Base-by-base conservation (phyloP, 2,329 filamentous ascomycete species). In the Talaromyces sp. region DNA sequence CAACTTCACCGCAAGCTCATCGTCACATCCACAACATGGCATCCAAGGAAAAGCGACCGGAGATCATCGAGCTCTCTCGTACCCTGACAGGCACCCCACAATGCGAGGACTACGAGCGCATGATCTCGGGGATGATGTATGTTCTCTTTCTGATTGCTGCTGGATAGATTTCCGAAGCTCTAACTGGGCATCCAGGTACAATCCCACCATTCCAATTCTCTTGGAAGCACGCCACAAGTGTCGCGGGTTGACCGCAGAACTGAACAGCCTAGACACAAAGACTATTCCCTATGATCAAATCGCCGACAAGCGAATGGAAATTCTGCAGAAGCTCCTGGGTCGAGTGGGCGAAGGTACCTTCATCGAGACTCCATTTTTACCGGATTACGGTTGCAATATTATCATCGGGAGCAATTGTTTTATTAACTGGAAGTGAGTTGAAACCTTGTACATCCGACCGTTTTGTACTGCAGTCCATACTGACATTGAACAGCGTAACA, bases 401-500 rank as follows among this genome's bases (percentile, higher is more conserved):
- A 27, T 47, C 1, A 67, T 71, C 11, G 69, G 70, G 6, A 55
- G 54, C 16, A 59, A 70, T 17, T 67, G 63, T 39, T 71, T 69
- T 50, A 53, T 70, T 17, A 71, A 72, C 36, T 72, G 66, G 58
- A 65, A 65, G 69, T 70, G 8, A 46, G 61, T 57, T 14, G 14
- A 27, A 7, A 9, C 4, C 0, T 35, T 19, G 6, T 0, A 17
- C 7, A 42, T 19, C 41, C 24, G 7, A 33, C 9, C 4, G 29
- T 27, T 29, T 33, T 7, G 13, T 17, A n/a, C 35, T 17, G 3
- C 14, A 14, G 8, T 10, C 17, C n/a, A 35, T 17, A n/a, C 33
- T 39, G 24, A 45, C 64, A 20, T 30, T 4, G 2, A 4, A 11
- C 4, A 89, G 87, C 61, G 77, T 83, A 17, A 73, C 77, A 0